These are phyloP conservation scores for Phylloporus sp. DNA, from an alignment of 768 basidiomycete genomes.

Conservation along the genomic window DNA sequence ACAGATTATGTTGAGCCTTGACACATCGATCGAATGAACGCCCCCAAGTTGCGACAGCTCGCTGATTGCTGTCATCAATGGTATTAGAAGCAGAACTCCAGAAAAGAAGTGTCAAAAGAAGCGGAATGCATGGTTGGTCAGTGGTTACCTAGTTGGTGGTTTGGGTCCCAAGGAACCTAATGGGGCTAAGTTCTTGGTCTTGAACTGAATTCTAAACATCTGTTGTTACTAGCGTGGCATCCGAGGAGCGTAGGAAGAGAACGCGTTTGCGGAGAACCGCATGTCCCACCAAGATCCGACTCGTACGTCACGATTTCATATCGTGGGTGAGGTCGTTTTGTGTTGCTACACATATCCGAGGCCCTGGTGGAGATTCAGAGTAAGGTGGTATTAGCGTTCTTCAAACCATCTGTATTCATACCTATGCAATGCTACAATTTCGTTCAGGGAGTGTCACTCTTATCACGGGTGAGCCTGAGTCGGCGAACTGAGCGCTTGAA, in stretches of 20 bases:
- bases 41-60: neutral
- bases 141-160: no score
- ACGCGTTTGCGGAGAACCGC: neutral
- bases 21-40: neutral
- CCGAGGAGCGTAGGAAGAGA: conserved; percentile 1
- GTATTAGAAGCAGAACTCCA: neutral
- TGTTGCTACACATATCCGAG: neutral
- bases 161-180: neutral
- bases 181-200: neutral
- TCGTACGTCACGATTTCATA: neutral
- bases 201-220: neutral
- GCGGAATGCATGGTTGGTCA: neutral
- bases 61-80: neutral
- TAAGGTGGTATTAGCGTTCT: neutral
- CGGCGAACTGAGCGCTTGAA: no score
- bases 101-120: neutral
- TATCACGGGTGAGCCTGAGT: no score
- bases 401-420: neutral
- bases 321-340: neutral
- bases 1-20: neutral
- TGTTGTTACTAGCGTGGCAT: neutral
- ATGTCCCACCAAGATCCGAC: neutral
- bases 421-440: no score
- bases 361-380: neutral
- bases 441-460: no score